A percentile compares a stretch with the other conserved stretches of the same genome.
phyloP scores from a whole-genome alignment of 371 early-diverging fungal genomes.

The Mucor sp. region DNA sequence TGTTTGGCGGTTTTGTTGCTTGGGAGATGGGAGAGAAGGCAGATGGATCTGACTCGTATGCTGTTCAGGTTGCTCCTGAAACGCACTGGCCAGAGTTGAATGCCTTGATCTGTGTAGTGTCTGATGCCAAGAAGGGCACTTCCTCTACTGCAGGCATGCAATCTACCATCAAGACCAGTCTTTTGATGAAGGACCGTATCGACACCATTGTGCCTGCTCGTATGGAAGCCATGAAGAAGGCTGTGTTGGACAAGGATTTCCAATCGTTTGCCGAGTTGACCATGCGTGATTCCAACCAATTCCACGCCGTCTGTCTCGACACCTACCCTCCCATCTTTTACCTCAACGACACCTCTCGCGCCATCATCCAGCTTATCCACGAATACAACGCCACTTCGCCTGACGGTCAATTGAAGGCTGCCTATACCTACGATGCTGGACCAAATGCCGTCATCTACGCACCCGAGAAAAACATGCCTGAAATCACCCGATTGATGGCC shows the following conservation, averaged over 20 bases:
- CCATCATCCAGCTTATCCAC: constrained; percentile 84
- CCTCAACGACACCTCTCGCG: constrained; percentile 91
- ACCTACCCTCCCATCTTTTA: constrained; percentile 96
- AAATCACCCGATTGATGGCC: constrained; percentile 81
- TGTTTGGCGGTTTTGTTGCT: constrained; percentile 97
- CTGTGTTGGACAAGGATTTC: constrained; percentile 88
- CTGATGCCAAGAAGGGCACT: constrained; percentile 90
- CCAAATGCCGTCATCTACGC: constrained; percentile 98
- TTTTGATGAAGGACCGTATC: constrained; percentile 85
- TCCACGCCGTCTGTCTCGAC: constrained; percentile 96
- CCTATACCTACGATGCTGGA: constrained; percentile 97
- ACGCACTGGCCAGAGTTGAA: constrained; percentile 96
- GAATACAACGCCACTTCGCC: constrained; percentile 79
- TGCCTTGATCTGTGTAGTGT: constrained; percentile 92
- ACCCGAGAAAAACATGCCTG: constrained; percentile 75
- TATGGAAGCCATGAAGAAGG: constrained; percentile 84
- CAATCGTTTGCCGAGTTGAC: constrained; percentile 90
- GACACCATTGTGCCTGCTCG: constrained; percentile 80
- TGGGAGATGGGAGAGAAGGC: constrained; percentile 88
- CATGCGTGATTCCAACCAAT: constrained; percentile 98
- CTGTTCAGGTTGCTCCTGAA: constrained; percentile 89
- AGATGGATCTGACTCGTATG: constrained; percentile 88
- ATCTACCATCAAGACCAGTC: constrained; percentile 89
- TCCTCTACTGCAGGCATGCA: constrained; percentile 98
- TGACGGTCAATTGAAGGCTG: constrained; percentile 67